Evolutionary conservation across 805 yeast genomes (phyloP), one percentile per base, ranked within the genome.

Genomic region (Nakazawaea wyomingensis): DNA sequence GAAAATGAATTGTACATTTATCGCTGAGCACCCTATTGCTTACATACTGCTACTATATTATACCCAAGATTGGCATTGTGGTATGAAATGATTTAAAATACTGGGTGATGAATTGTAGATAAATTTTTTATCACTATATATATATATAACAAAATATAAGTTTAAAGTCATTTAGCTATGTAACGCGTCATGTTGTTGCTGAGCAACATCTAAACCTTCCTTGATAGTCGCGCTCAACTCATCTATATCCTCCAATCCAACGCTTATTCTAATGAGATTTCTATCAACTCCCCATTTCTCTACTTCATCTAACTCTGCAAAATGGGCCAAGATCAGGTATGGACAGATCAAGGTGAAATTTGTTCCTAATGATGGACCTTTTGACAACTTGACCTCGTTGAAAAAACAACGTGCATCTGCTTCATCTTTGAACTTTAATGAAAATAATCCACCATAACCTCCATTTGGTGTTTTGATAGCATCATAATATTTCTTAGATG

Each of bases 351-450:
- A 68, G 0, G 95, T 83, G 65, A 87, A 86, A 62, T 85, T 89
- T 0, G 96, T 87, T 10, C 96, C 96, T 51, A 89, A 71, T 13
- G 93, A 82, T 3, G 96, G 96, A 2, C 96, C 96, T 64, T 90
- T 90, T 47, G 87, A 84, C 48, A 85, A 62, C 38, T 72, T 66
- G 29, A 80, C 73, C 5, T 76, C 69, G 61, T 90, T 80, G 65
- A 84, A 90, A 60, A 89, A 90, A n/a, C 66, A 66, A 30, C 72
- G 70, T 0, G 96, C 95, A 50, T 76, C 79, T 17, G 68, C 66
- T 8, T 82, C 77, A 4, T 77, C 71, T 41, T 76, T 62, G 63
- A 90, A 86, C 9, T 83, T 74, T 36, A 90, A 63, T 4, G 95
- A 85, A 22, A 90, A 69, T 43, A 89, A 68, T 0, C 96, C 95